phyloP scores from a whole-genome alignment of 345 rosid species.

The Camelina neglecta region DNA sequence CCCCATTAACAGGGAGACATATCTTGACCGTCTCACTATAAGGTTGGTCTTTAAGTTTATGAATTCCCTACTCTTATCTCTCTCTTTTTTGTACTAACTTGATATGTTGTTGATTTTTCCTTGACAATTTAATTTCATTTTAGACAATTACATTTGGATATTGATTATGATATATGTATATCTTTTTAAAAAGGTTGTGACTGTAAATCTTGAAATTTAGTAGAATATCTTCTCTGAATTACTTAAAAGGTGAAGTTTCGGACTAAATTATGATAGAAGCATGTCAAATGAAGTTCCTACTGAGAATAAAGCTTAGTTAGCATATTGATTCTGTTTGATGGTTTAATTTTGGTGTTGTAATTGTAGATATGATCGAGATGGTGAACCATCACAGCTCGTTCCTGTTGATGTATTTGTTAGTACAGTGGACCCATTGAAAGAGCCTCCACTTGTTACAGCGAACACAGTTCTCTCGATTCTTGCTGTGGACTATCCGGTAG shows the following conservation, averaged over 20 bases:
- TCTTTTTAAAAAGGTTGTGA: not conserved
- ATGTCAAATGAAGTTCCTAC: not conserved
- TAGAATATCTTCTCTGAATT: not conserved
- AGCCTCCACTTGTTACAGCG: constrained; percentile 96
- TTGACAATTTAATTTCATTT: not conserved
- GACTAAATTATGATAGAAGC: constrained; percentile 17
- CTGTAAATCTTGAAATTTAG: not conserved
- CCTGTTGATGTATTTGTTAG: constrained; percentile 99
- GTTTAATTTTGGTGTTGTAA: constrained; percentile 30
- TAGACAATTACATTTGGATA: not conserved
- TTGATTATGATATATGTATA: not conserved
- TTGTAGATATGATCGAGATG: constrained; percentile 91
- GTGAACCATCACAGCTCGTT: constrained; percentile 93
- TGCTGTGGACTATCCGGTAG: constrained; percentile 98
- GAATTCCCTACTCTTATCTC: constrained; percentile 12
- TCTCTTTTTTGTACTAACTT: not conserved
- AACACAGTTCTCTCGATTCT: constrained; percentile 98
- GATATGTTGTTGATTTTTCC: constrained; percentile 2
- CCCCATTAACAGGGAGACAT: constrained; percentile 97
- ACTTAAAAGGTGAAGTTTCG: constrained; percentile 5
- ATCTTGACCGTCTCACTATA: constrained; percentile 87
- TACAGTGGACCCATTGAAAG: constrained; percentile 99
- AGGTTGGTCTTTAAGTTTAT: constrained; percentile 58
- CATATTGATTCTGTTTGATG: constrained; percentile 12
- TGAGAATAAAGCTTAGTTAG: constrained; percentile 10